Evolutionary conservation across 345 rosid species (phyloP).

Genomic region (Murraya koenigii): DNA sequence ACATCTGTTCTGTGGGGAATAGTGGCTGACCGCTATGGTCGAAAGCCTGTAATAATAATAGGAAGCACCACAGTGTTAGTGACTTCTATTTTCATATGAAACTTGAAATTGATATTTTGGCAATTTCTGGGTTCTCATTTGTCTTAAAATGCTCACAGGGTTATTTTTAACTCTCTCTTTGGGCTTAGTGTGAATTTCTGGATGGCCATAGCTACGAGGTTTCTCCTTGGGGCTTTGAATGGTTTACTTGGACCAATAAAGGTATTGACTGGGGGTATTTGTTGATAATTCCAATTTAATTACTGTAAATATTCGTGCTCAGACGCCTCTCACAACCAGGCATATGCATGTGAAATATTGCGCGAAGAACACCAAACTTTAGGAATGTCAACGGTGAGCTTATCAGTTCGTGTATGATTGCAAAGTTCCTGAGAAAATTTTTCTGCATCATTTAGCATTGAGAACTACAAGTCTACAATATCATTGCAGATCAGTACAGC

Average conservation of each 20-base stretch:
- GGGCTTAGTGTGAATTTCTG: slow-evolving; percentile 80
- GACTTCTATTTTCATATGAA: background rate
- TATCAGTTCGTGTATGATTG: background rate
- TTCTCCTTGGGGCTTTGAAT: slow-evolving; percentile 80
- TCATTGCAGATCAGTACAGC: slow-evolving; percentile 76
- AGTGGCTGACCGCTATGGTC: slow-evolving; percentile 83
- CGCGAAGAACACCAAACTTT: slow-evolving; percentile 69
- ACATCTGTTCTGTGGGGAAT: slow-evolving; percentile 87
- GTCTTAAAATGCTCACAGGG: slow-evolving; percentile 40
- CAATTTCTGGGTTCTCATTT: background rate
- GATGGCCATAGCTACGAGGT: slow-evolving; percentile 83
- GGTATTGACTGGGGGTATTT: slow-evolving; percentile 30
- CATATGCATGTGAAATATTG: slow-evolving; percentile 73
- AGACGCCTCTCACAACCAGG: slow-evolving; percentile 33
- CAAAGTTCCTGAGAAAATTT: background rate
- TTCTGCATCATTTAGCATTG: background rate
- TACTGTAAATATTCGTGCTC: background rate
- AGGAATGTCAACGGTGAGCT: slow-evolving; percentile 76
- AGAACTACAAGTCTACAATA: background rate
- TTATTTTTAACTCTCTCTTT: slow-evolving; percentile 74
- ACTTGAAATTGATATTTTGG: background rate
- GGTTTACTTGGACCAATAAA: slow-evolving; percentile 87
- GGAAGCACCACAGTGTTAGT: slow-evolving; percentile 78
- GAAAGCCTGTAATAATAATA: slow-evolving; percentile 76
- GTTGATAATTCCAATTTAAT: background rate